Evolutionary conservation across 1,284 basidiomycete genomes (phyloP).

Genomic region (Sanguinoderma infundibulare): DNA sequence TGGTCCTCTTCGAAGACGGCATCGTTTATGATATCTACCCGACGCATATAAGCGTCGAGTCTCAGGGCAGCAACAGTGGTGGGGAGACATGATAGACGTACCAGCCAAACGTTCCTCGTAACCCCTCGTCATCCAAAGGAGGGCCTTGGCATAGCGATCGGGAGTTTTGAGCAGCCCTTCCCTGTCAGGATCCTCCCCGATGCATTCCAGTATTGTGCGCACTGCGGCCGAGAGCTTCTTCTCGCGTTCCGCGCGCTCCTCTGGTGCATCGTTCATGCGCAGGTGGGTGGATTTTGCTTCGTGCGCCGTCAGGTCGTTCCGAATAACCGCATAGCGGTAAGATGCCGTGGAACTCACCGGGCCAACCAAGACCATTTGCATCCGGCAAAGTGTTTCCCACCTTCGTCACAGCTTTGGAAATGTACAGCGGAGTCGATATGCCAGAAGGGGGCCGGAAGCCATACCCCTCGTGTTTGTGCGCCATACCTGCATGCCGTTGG

Average conservation of each 20-base stretch:
- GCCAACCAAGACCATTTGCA: constrained; percentile 92
- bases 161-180: constrained; percentile 93
- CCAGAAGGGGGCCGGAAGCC: constrained; percentile 78
- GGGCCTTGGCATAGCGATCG: constrained; percentile 94
- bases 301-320: constrained; percentile 8
- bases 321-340: background rate
- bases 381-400: constrained; percentile 67
- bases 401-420: constrained; percentile 26
- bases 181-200: constrained; percentile 97
- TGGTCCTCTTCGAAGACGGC: constrained; percentile 99
- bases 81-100: constrained; percentile 36
- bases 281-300: constrained; percentile 90
- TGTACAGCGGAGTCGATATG: constrained; percentile 60
- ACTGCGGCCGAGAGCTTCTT: constrained; percentile 85
- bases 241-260: constrained; percentile 75
- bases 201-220: constrained; percentile 92
- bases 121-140: constrained; percentile 99
- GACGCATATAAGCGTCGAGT: constrained; percentile 10
- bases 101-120: constrained; percentile 95
- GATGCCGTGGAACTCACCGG: constrained; percentile 58
- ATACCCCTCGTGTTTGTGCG: constrained; percentile 71
- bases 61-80: background rate
- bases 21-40: constrained; percentile 96
- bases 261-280: constrained; percentile 79
- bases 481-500: constrained; percentile 34